Conservation (phyloP, 1,284 basidiomycete genomes). For the Fereydounia khargensis region DNA sequence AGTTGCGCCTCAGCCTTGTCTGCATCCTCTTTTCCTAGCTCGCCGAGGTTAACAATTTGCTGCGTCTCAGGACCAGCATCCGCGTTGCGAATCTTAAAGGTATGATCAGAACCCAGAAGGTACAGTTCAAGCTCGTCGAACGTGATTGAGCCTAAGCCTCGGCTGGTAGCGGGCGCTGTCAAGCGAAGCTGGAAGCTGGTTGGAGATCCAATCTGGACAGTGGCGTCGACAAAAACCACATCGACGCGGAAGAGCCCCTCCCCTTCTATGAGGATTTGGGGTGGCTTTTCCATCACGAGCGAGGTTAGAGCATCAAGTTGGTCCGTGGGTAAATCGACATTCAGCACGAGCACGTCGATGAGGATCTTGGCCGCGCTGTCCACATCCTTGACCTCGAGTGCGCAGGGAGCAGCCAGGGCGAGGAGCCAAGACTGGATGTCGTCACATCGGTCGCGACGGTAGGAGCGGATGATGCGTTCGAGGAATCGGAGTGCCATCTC, state of each 20-base stretch:
- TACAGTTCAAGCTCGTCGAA: background rate
- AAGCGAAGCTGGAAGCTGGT: conserved; percentile 6
- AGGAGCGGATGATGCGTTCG: conserved; percentile 37
- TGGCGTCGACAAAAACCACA: background rate
- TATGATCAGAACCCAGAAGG: background rate
- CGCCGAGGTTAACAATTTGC: background rate
- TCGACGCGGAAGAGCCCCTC: conserved; percentile 5
- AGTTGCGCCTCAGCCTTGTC: no score
- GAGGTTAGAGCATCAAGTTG: background rate
- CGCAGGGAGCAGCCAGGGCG: conserved; percentile 15
- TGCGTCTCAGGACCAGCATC: background rate
- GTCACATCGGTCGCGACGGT: conserved; percentile 18
- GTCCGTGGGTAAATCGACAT: background rate
- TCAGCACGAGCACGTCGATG: conserved; percentile 10
- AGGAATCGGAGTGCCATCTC: conserved; percentile 43
- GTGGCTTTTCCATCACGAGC: conserved; percentile 1
- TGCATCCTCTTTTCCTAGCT: background rate
- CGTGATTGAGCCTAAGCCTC: background rate
- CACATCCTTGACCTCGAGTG: conserved; percentile 9
- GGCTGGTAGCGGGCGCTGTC: background rate
- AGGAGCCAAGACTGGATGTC: conserved; percentile 9
- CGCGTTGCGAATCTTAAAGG: background rate
- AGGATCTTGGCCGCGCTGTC: conserved; percentile 7
- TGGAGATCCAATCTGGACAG: conserved; percentile 1
- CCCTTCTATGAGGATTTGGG: conserved; percentile 3